These are phyloP conservation scores for Vickermania ingenoplastis DNA, from an alignment of 208 protist genomes.

Conservation along the genomic window DNA sequence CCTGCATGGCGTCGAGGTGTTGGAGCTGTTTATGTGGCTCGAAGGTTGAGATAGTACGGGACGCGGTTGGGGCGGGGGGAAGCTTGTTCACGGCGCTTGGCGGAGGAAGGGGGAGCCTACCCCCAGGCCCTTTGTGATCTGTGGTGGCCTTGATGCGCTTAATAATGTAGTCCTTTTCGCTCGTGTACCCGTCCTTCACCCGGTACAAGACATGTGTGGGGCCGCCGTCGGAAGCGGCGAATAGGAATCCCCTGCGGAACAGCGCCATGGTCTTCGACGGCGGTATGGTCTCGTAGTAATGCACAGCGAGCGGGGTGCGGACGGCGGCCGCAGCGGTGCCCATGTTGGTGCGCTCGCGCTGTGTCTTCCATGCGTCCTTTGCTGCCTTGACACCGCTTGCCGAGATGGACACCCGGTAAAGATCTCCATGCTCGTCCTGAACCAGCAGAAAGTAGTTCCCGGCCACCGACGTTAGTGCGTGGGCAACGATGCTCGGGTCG, in stretches of 20 bases:
- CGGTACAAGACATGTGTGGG: slow-evolving; percentile 90
- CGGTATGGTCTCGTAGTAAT: slow-evolving; percentile 98
- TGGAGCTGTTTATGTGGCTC: slow-evolving; percentile 34
- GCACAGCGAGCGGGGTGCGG: slow-evolving; percentile 66
- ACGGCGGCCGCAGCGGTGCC: slow-evolving; percentile 8
- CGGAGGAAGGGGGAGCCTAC: slow-evolving; percentile 4
- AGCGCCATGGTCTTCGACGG: slow-evolving; percentile 82
- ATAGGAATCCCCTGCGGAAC: slow-evolving; percentile 93
- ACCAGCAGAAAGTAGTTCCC: slow-evolving; percentile 93
- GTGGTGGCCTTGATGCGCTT: slow-evolving; percentile 20
- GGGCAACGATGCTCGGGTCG: slow-evolving; percentile 85
- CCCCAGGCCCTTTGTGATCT: slow-evolving; percentile 1
- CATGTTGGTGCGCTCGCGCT: slow-evolving; percentile 18
- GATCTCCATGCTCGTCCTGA: slow-evolving; percentile 96
- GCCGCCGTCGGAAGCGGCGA: slow-evolving; percentile 93
- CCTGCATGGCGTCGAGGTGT: slow-evolving; percentile 55
- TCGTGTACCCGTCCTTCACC: slow-evolving; percentile 83
- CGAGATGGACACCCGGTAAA: slow-evolving; percentile 93
- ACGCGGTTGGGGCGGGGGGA: neutral
- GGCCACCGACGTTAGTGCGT: slow-evolving; percentile 62
- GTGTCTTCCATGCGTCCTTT: slow-evolving; percentile 46
- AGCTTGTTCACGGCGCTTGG: slow-evolving; percentile 6
- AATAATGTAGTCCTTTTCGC: slow-evolving; percentile 62
- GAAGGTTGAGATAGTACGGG: slow-evolving; percentile 45
- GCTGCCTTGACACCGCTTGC: slow-evolving; percentile 64